Evolutionary conservation across 2,329 filamentous ascomycete genomes (phyloP).

Genomic region (Arthrobotrys musiformis): DNA sequence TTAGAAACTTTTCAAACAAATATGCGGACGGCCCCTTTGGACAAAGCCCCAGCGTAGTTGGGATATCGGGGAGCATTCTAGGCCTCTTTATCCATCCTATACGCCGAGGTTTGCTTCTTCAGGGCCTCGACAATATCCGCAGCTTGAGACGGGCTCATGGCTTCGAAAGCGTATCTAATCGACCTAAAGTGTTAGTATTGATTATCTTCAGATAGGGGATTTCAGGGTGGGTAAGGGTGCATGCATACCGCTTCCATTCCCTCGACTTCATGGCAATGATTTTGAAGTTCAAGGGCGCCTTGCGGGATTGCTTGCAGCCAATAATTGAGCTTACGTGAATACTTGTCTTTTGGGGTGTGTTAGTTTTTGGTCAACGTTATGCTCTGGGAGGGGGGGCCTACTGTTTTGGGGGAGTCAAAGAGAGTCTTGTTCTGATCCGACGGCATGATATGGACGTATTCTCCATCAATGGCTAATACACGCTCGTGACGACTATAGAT

Average conservation of each 20-base stretch:
- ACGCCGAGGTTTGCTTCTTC: constrained; percentile 78
- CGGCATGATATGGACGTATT: constrained; percentile 87
- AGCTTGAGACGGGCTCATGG: constrained; percentile 76
- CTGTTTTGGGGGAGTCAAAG: constrained; percentile 74
- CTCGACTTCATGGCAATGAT: constrained; percentile 59
- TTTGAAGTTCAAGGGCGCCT: constrained; percentile 83
- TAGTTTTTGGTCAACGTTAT: no score
- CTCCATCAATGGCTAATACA: constrained; percentile 81
- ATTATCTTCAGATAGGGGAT: not conserved
- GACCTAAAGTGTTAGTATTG: not conserved
- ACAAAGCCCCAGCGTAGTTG: not conserved
- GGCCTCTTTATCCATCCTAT: constrained; percentile 61
- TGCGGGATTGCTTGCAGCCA: constrained; percentile 81
- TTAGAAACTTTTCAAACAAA: no score
- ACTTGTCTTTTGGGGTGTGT: constrained; percentile 68
- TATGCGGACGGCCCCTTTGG: no score
- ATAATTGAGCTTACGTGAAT: constrained; percentile 85
- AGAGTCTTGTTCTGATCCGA: constrained; percentile 73
- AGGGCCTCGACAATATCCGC: constrained; percentile 82
- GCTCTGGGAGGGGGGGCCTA: no score
- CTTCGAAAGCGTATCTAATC: constrained; percentile 89
- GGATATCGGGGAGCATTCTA: constrained; percentile 12
- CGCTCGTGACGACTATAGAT: constrained; percentile 68
- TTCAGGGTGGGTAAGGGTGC: not conserved
- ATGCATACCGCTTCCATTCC: constrained; percentile 54